Evolutionary conservation across 148 eudicot genomes (phyloP).

Genomic region (Pouteria glomerata): DNA sequence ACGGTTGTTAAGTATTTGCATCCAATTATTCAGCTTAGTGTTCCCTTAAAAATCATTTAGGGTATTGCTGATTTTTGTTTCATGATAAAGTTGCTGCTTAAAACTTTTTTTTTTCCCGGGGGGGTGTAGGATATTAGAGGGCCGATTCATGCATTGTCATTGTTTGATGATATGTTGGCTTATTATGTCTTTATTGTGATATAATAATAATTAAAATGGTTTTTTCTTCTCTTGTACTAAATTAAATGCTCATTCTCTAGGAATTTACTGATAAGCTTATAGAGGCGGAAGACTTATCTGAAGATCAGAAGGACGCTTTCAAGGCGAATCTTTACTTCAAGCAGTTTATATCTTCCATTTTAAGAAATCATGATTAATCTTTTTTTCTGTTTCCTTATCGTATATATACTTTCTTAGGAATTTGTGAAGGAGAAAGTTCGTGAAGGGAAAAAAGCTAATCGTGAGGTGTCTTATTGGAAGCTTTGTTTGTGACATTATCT

Average conservation of each 20-base stretch:
- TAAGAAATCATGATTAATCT: background rate
- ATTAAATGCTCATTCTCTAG: constrained; percentile 29
- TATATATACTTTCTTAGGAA: constrained; percentile 36
- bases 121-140: no score
- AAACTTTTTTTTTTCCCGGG: background rate
- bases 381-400: background rate
- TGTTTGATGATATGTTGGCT: background rate
- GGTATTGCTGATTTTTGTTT: background rate
- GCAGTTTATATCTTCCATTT: background rate
- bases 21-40: background rate
- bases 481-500: background rate
- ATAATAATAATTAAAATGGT: background rate
- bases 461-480: constrained; percentile 48
- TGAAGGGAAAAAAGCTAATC: constrained; percentile 68
- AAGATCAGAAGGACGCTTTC: constrained; percentile 75
- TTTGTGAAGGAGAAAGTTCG: constrained; percentile 76
- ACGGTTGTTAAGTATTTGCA: background rate
- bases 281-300: constrained; percentile 60
- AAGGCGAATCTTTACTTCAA: constrained; percentile 37
- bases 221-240: background rate
- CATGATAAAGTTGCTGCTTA: background rate
- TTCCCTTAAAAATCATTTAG: background rate
- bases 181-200: background rate
- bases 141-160: no score
- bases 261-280: constrained; percentile 76